A percentile compares a stretch with the other conserved stretches of the same genome.
Evolutionary conservation across 116 monocot genomes (phyloP).

Genomic region (Papilionanthe hybrid): DNA sequence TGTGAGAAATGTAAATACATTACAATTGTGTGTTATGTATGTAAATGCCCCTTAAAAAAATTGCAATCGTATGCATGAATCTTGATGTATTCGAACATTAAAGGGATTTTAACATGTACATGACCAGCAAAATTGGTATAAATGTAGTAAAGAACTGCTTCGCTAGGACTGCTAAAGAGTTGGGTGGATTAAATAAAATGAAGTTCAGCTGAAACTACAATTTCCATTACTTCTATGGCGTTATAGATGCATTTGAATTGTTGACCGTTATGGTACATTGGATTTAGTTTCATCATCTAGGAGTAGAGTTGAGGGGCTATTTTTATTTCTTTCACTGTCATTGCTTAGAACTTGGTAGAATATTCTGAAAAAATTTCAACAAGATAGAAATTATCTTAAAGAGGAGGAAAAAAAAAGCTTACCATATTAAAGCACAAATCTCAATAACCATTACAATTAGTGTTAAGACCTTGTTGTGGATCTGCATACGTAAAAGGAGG

Average conservation of each 20-base stretch:
- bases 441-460: conserved; percentile 72
- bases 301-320: neutral
- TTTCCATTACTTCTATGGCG: neutral
- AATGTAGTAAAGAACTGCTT: neutral
- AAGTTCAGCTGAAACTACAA: neutral
- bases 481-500: conserved; percentile 30
- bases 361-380: neutral
- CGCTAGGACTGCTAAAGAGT: neutral
- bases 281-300: neutral
- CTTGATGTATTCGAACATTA: neutral
- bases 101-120: neutral
- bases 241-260: neutral
- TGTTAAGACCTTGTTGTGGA: conserved; percentile 81
- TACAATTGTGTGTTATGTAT: too few species aligned
- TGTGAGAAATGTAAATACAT: too few species aligned
- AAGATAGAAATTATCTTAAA: neutral
- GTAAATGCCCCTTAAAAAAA: too few species aligned
- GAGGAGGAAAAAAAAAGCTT: conserved; percentile 13
- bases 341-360: neutral
- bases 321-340: neutral
- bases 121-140: neutral
- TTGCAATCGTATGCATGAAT: neutral
- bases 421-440: conserved; percentile 88
- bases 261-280: neutral
- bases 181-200: neutral